Percentiles rank a stretch among this genome's conserved stretches.
These are phyloP conservation scores for Leccinum pallidistipes DNA, from an alignment of 1,284 basidiomycete genomes.

Conservation along the genomic window DNA sequence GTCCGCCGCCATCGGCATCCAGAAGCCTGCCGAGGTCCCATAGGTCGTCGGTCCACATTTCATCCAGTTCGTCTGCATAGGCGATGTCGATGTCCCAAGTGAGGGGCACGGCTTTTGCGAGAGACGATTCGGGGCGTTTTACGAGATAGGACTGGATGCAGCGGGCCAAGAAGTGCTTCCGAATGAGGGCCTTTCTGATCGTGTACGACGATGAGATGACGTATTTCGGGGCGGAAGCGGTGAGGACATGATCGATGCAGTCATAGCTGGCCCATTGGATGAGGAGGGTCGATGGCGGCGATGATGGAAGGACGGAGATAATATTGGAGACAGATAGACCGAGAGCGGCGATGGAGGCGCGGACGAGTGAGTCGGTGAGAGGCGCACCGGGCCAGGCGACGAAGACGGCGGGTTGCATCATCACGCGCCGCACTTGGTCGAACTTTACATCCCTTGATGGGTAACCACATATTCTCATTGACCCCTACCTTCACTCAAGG, in stretches of 20 bases:
- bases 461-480: constrained; percentile 65
- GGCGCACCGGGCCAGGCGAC: constrained; percentile 80
- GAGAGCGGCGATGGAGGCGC: constrained; percentile 53
- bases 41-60: constrained; percentile 90
- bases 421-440: not conserved
- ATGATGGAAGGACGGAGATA: constrained; percentile 24
- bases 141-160: constrained; percentile 73
- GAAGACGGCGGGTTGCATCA: constrained; percentile 39
- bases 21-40: constrained; percentile 81
- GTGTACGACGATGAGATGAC: constrained; percentile 85
- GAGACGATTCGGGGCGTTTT: constrained; percentile 63
- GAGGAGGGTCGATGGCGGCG: constrained; percentile 16
- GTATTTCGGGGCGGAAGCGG: constrained; percentile 44
- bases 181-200: constrained; percentile 91
- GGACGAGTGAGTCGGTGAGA: constrained; percentile 71
- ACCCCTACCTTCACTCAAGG: constrained; percentile 85
- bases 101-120: constrained; percentile 62
- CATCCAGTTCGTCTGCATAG: constrained; percentile 94
- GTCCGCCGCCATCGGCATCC: constrained; percentile 33
- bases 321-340: constrained; percentile 33
- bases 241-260: constrained; percentile 74
- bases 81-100: constrained; percentile 91
- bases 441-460: constrained; percentile 41
- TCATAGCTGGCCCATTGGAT: constrained; percentile 87
- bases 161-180: constrained; percentile 91